Percentiles rank a stretch among this genome's conserved stretches.
phyloP scores from a whole-genome alignment of 805 yeast species.

The Yarrowia yakushimensis region DNA sequence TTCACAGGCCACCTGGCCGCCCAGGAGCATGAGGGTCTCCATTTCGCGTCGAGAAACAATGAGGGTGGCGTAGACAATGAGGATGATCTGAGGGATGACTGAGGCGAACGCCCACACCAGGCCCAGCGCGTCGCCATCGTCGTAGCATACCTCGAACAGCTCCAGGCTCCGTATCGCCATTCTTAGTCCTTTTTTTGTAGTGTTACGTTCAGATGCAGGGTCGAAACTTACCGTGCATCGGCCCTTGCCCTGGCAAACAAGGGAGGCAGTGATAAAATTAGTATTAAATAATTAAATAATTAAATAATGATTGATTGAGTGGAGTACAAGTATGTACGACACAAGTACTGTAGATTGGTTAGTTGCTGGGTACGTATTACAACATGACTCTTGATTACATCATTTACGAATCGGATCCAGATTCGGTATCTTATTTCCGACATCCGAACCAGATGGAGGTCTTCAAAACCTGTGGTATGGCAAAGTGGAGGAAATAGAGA shows the following conservation, averaged over 20 bases:
- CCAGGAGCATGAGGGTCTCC: conserved; percentile 78
- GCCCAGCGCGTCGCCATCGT: conserved; percentile 61
- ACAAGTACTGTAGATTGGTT: too few species aligned
- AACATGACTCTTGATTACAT: too few species aligned
- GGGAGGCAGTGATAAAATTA: too few species aligned
- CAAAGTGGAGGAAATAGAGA: too few species aligned
- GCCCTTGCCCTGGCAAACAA: neutral
- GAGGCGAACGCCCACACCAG: conserved; percentile 66
- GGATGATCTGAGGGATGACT: conserved; percentile 70
- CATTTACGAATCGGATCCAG: too few species aligned
- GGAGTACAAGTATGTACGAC: too few species aligned
- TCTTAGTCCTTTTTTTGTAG: neutral
- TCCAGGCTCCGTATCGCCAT: conserved; percentile 45
- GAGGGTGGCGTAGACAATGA: conserved; percentile 80
- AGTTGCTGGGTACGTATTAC: too few species aligned
- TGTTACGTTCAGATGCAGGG: conserved; percentile 12
- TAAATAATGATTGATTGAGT: too few species aligned
- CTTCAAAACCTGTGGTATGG: too few species aligned
- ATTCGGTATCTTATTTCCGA: too few species aligned
- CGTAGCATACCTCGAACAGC: conserved; percentile 79
- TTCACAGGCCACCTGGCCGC: conserved; percentile 82
- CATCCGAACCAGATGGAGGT: too few species aligned
- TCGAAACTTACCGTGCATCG: neutral
- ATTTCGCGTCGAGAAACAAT: conserved; percentile 77
- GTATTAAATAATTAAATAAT: too few species aligned